phyloP scores from a whole-genome alignment of 331 rosid species.

The Stylosanthes scabra region DNA sequence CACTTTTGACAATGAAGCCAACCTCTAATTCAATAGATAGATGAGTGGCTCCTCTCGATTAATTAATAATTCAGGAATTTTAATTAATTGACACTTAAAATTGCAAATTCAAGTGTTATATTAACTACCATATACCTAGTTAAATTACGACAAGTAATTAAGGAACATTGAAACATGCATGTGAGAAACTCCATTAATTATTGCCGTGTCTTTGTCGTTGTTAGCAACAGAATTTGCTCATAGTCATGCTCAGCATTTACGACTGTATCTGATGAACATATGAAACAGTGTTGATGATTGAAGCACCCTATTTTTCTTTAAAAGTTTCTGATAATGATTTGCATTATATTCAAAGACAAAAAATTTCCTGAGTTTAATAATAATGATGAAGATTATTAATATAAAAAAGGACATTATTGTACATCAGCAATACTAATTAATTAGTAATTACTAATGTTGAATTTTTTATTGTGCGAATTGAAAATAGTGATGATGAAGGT shows the following conservation, averaged over 20 bases:
- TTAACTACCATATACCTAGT: neutral
- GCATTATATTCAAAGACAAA: conserved; percentile 9
- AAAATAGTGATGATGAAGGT: too few relatives aligned
- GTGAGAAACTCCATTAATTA: conserved; percentile 39
- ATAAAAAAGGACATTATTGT: neutral
- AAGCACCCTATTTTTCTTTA: neutral
- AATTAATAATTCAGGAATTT: neutral
- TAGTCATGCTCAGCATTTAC: neutral
- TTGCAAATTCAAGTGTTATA: conserved; percentile 8
- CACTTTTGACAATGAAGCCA: conserved; percentile 44
- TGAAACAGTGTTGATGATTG: neutral
- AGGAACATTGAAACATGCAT: conserved; percentile 29
- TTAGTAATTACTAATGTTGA: too few relatives aligned
- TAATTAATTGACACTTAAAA: neutral
- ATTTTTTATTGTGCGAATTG: too few relatives aligned
- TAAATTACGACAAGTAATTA: neutral
- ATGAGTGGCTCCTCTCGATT: conserved; percentile 25
- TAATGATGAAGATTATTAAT: neutral
- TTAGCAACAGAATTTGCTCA: neutral
- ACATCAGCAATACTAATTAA: neutral
- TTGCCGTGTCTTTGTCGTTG: conserved; percentile 20
- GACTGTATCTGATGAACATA: neutral
- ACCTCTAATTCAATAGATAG: conserved; percentile 19
- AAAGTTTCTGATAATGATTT: neutral
- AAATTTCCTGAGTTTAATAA: neutral